Evolutionary conservation across 495 filamentous ascomycete species (phyloP).

Genomic region (Penicillium riverlandense): DNA sequence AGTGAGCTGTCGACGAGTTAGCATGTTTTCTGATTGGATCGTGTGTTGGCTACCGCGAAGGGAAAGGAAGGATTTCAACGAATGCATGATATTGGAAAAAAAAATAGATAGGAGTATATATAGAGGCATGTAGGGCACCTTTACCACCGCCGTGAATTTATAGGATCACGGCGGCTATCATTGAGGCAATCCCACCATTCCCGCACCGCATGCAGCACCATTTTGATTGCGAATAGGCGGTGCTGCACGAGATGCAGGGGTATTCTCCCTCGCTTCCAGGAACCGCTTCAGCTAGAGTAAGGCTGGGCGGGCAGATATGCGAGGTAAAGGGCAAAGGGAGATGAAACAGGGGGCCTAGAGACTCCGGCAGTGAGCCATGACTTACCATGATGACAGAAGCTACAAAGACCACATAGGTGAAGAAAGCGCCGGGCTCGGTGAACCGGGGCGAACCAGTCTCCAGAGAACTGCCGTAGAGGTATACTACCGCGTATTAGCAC

Average conservation of each 20-base stretch:
- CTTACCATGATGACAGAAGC: slow-evolving; percentile 55
- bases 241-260: slow-evolving; percentile 65
- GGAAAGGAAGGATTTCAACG: slow-evolving; percentile 3
- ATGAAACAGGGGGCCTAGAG: slow-evolving; percentile 1
- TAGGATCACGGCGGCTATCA: slow-evolving; percentile 66
- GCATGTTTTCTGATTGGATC: slow-evolving; percentile 7
- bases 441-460: slow-evolving; percentile 57
- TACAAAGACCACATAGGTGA: slow-evolving; percentile 60
- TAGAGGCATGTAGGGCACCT: slow-evolving; percentile 77
- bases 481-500: slow-evolving; percentile 45
- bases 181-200: slow-evolving; percentile 86
- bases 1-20: slow-evolving; percentile 33
- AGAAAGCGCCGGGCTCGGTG: slow-evolving; percentile 57
- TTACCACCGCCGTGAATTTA: slow-evolving; percentile 65
- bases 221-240: slow-evolving; percentile 71
- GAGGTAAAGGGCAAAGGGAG: slow-evolving; percentile 45
- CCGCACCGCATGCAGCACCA: slow-evolving; percentile 66
- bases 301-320: slow-evolving; percentile 95
- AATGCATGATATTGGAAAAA: slow-evolving; percentile 17
- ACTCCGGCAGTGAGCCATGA: slow-evolving; percentile 9
- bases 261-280: slow-evolving; percentile 97
- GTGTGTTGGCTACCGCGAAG: slow-evolving; percentile 11
- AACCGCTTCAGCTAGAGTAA: slow-evolving; percentile 80
- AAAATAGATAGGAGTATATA: slow-evolving; percentile 9
- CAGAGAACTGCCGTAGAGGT: slow-evolving; percentile 55